Evolutionary conservation across 768 basidiomycete species (phyloP), one percentile per base, ranked within the genome.

Genomic region (Suillus weaverae): DNA sequence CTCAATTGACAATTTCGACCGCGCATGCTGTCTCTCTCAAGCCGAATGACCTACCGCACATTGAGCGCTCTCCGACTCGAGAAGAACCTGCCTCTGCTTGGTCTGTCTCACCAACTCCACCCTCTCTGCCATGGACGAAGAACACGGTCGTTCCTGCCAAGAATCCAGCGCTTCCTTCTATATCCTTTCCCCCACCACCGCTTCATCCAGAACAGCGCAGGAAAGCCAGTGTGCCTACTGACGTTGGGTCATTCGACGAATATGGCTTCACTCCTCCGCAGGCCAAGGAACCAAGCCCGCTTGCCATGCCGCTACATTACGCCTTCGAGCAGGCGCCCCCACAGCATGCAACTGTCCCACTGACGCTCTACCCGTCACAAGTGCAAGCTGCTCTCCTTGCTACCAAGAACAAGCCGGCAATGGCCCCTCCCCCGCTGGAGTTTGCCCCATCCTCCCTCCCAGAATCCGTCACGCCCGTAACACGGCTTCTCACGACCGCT

Each of bases 1-100:
- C 81, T 11, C 70, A 72, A 36, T 71, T 86, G 68, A 77, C 78
- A 13, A 81, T 88, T 64, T 80, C 80, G 4, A 76, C 82, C n/a
- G 77, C 80, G 36, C 76, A 71, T 62, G 77, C 82, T 20, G 73
- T 79, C n/a, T 69, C 66, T 5, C 64, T 73, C 5, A 74, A 69
- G 22, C 65, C 64, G 3, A 69, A 61, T 22, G 63, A 68, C 66
- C 68, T 79, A 0, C 77, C 77, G 11, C 69, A 65, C 41, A 67
- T 79, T 39, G 80, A 79, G 36, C 61, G 44, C 36, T 68, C 64
- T n/a, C 68, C 75, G 13, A 69, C 66, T 22, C 67, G 46, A 41
- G 69, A 71, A 35, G 72, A 69, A 55, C 74, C 76, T 26, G n/a
- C 68, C 11, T 70, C 77, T 13, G 71, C 69, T 3, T 73, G 74